Evolutionary conservation across 495 filamentous ascomycete genomes (phyloP).

Genomic region (Hyphodiscus hymeniophilus): DNA sequence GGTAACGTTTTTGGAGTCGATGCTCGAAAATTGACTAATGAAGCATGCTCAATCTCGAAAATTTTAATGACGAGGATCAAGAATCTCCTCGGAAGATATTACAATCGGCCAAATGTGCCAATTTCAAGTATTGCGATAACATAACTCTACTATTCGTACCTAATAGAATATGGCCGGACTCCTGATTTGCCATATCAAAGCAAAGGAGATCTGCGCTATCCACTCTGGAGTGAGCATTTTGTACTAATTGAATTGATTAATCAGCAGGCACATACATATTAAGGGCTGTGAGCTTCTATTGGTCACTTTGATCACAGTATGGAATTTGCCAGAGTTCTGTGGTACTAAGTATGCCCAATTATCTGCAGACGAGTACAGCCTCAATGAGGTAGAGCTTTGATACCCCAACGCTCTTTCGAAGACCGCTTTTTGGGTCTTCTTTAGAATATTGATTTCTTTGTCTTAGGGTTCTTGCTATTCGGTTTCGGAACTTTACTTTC

Average conservation of each 20-base stretch:
- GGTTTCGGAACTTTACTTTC: too few species aligned
- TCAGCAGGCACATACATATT: neutral
- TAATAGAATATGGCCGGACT: too few species aligned
- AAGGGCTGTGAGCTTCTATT: neutral
- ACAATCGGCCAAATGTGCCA: neutral
- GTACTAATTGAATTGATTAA: neutral
- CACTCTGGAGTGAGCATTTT: neutral
- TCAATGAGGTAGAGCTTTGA: too few species aligned
- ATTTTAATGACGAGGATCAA: neutral
- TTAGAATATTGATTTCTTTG: too few species aligned
- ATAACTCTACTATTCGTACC: too few species aligned
- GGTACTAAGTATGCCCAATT: too few species aligned
- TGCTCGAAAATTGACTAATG: neutral
- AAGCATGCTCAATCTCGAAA: neutral
- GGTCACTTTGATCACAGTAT: neutral
- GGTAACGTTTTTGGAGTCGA: neutral
- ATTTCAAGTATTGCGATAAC: neutral
- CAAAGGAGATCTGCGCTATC: neutral
- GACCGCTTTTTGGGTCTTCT: too few species aligned
- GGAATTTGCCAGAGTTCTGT: neutral
- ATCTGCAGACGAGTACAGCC: too few species aligned
- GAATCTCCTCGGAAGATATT: conserved; percentile 1
- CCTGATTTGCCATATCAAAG: too few species aligned
- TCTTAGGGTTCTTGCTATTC: too few species aligned
- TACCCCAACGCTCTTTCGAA: too few species aligned